Percentiles rank a stretch among this genome's conserved stretches.
Conservation (phyloP, 371 early-diverging fungal genomes). For the Entomophthora muscae region DNA sequence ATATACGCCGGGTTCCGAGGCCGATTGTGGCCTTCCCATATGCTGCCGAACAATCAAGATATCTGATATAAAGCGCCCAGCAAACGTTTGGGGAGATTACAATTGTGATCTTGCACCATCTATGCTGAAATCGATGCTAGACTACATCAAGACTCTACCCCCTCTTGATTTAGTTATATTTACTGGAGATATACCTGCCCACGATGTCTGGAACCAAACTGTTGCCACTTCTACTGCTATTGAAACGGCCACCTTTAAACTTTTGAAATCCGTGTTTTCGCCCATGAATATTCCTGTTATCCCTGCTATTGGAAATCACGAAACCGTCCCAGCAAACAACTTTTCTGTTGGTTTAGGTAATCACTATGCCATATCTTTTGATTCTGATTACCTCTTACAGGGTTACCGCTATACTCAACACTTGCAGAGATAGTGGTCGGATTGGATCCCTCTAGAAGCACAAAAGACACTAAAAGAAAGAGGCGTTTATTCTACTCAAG, state of each 20-base stretch:
- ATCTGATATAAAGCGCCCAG: conserved; percentile 10
- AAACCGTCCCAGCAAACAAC: conserved; percentile 11
- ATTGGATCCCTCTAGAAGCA: background rate
- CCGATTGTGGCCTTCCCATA: conserved; percentile 13
- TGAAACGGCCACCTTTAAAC: background rate
- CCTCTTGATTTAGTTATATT: conserved; percentile 3
- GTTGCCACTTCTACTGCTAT: background rate
- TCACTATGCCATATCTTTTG: too few relatives aligned
- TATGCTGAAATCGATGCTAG: conserved; percentile 9
- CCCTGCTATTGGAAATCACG: conserved; percentile 14
- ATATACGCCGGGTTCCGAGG: conserved; percentile 12
- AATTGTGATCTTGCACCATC: conserved; percentile 8
- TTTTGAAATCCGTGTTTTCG: background rate
- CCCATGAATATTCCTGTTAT: conserved; percentile 2
- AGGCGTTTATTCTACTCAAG: background rate
- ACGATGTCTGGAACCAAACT: conserved; percentile 9
- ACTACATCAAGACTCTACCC: background rate
- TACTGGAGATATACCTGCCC: conserved; percentile 8
- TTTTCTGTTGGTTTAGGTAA: conserved; percentile 10
- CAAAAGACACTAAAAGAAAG: background rate
- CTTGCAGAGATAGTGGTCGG: background rate
- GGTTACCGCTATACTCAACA: background rate
- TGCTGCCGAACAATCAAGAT: conserved; percentile 12
- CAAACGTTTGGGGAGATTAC: conserved; percentile 13
- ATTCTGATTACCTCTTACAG: too few relatives aligned